Base-by-base conservation (phyloP, 495 filamentous ascomycete species). In the Letharia columbiana region DNA sequence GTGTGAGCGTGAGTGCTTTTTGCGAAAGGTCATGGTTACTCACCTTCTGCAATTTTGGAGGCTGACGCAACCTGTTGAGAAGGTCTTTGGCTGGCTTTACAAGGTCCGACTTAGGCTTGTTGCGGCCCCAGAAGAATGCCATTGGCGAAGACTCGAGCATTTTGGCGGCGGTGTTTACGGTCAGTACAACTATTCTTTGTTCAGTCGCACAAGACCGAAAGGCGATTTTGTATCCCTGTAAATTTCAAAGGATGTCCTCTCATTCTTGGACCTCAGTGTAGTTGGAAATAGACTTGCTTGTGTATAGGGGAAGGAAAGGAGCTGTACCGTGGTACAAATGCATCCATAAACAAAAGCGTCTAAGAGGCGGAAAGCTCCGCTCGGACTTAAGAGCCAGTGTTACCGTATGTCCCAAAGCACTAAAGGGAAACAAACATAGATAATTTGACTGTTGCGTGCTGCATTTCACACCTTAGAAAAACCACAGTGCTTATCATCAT, bases 61-160 rank as follows among this genome's bases (percentile, higher is more conserved):
- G 66, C 62, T 83, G 80, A 66, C 77, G 77, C 64, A 87, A 70
- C 66, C 77, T 80, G 44, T 75, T 64, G 61, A 86, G 68, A 44
- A 84, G 74, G 52, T 88, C 86, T 69, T 84, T 87, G 39, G 82
- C 82, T 33, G 81, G 77, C 70, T 77, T 79, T 12, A 79, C 82
- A 66, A 88, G 72, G 56, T 89, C 86, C 40, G 79, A 74, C 60
- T 89, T 75, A 75, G 82, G 71, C 73, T 81, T 77, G 80, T 85
- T 82, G 68, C 81, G 79, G 23, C 23, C 23, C 75, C 96, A 97
- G 68, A 98, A 84, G 79, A 99, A 99, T 33, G 94, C 89, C 91
- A 96, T 57, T 18, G 54, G 54, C 2, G 54, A 57, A 57, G 54
- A 57, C 31, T 57, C 33, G 33, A 57, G 54, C 54, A 35, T 57